Conservation (phyloP, 2,329 filamentous ascomycete species). For the Fusarium proliferatum region DNA sequence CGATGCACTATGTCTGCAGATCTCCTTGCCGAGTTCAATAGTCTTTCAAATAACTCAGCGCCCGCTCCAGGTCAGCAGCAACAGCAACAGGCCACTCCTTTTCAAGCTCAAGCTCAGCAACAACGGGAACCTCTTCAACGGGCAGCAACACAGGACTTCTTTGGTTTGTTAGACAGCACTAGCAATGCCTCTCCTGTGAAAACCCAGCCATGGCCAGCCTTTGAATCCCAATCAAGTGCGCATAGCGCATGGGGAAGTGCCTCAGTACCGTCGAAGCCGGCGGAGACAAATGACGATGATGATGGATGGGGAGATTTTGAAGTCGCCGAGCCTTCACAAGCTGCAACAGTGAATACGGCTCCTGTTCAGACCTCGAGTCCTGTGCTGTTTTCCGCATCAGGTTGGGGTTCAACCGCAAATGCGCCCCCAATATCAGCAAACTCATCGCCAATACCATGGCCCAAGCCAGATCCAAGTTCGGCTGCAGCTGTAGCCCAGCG, state of each 20-base stretch:
- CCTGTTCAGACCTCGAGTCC: conserved; percentile 15
- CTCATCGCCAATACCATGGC: conserved; percentile 36
- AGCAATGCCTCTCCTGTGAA: conserved; percentile 25
- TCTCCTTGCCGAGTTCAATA: conserved; percentile 72
- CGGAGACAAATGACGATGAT: conserved; percentile 60
- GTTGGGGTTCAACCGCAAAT: conserved; percentile 26
- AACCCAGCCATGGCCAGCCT: conserved; percentile 48
- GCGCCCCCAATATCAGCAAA: conserved; percentile 10
- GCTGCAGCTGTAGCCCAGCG: conserved; percentile 8
- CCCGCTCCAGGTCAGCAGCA: conserved; percentile 38
- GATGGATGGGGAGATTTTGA: conserved; percentile 78
- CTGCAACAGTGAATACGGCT: conserved; percentile 20
- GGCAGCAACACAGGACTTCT: conserved; percentile 42
- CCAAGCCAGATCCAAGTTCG: conserved; percentile 16
- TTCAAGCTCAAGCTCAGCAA: conserved; percentile 25
- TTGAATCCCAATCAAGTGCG: conserved; percentile 40
- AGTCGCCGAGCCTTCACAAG: conserved; percentile 56
- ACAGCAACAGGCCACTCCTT: conserved; percentile 15
- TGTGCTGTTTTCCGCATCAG: conserved; percentile 12
- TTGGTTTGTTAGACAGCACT: conserved; percentile 39
- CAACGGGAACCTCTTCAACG: conserved; percentile 21
- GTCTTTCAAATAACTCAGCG: conserved; percentile 54
- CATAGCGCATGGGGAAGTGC: conserved; percentile 34
- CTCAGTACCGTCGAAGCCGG: conserved; percentile 27
- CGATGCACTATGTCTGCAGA: conserved; percentile 68